A percentile compares a stretch with the other conserved stretches of the same genome.
Evolutionary conservation across 1,139 yeast genomes (phyloP).

Genomic region (Magnusiomyces clavatus): DNA sequence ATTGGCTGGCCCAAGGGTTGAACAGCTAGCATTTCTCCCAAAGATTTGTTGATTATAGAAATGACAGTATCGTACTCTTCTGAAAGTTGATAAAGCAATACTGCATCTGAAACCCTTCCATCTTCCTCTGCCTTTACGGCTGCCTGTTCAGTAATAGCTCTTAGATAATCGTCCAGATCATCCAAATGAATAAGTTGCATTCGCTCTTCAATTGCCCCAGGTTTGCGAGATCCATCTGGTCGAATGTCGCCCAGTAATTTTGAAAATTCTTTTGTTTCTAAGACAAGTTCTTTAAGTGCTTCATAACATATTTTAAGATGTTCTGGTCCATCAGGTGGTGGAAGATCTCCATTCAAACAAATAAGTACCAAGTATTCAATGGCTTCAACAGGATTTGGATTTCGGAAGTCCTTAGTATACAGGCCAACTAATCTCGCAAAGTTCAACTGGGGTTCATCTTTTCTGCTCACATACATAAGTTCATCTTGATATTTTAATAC

Average conservation of each 20-base stretch:
- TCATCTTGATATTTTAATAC: conserved; percentile 24
- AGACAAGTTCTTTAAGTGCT: conserved; percentile 73
- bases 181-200: conserved; percentile 56
- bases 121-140: conserved; percentile 88
- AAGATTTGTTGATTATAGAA: conserved; percentile 59
- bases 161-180: conserved; percentile 47
- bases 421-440: conserved; percentile 35
- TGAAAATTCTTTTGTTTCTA: conserved; percentile 80
- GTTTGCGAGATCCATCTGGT: conserved; percentile 64
- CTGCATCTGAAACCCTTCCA: conserved; percentile 82
- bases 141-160: conserved; percentile 72
- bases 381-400: conserved; percentile 83
- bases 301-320: conserved; percentile 57
- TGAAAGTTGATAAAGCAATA: conserved; percentile 76
- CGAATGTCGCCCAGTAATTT: conserved; percentile 74
- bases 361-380: conserved; percentile 77
- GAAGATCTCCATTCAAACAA: conserved; percentile 41
- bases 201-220: conserved; percentile 81
- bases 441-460: conserved; percentile 26
- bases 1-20: conserved; percentile 66
- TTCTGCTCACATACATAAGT: conserved; percentile 18
- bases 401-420: conserved; percentile 71
- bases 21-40: conserved; percentile 72
- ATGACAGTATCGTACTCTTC: conserved; percentile 88
- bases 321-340: conserved; percentile 21